Evolutionary conservation across 345 rosid species (phyloP).

Genomic region (Microcos paniculata): DNA sequence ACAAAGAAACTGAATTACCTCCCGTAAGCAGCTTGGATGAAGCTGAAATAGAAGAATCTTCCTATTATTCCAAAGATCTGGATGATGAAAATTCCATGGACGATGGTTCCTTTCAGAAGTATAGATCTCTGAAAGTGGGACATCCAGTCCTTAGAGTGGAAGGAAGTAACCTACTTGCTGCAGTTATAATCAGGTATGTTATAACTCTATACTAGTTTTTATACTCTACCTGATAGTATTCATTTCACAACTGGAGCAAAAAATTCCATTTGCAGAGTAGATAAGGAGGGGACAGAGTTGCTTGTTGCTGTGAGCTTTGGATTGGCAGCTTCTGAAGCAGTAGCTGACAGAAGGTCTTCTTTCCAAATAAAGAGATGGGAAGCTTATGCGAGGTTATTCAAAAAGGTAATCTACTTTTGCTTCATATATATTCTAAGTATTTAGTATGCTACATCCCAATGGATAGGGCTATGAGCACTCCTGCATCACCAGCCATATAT

Average conservation of each 20-base stretch:
- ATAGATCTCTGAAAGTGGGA: conserved; percentile 55
- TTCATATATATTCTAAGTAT: conserved; percentile 3
- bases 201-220: background rate
- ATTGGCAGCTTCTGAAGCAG: conserved; percentile 69
- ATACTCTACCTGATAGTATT: background rate
- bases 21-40: conserved; percentile 39
- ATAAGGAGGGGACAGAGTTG: conserved; percentile 62
- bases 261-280: conserved; percentile 42
- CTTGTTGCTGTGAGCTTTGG: conserved; percentile 79
- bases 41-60: conserved; percentile 39
- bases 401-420: conserved; percentile 44
- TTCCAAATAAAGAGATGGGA: conserved; percentile 67
- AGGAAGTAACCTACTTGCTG: conserved; percentile 73
- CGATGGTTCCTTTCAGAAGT: conserved; percentile 42
- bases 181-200: conserved; percentile 57
- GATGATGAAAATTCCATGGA: conserved; percentile 37
- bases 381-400: conserved; percentile 63
- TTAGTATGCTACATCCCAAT: background rate
- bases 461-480: background rate
- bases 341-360: conserved; percentile 68
- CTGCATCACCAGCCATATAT: background rate
- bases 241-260: background rate
- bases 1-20: conserved; percentile 61
- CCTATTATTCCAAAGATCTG: conserved; percentile 37
- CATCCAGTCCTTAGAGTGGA: conserved; percentile 75